Evolutionary conservation across 768 basidiomycete genomes (phyloP).

Genomic region (Pleurotus pulmonarius): DNA sequence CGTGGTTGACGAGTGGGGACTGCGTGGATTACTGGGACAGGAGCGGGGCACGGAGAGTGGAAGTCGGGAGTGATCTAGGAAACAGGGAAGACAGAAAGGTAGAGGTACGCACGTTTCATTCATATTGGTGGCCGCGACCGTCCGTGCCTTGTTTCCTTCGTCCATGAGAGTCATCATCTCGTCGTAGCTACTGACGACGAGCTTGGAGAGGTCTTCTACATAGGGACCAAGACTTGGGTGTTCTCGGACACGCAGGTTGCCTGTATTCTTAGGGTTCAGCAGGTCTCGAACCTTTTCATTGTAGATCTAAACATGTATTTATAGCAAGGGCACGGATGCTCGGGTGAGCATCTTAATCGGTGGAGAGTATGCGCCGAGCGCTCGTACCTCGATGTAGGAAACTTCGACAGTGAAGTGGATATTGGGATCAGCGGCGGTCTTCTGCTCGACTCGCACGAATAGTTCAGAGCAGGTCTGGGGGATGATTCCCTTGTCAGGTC

Average conservation of each 20-base stretch:
- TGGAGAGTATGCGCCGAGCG: neutral
- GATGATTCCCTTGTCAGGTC: conserved; percentile 95
- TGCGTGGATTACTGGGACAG: no score
- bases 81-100: neutral
- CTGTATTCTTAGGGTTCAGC: conserved; percentile 94
- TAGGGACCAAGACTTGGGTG: conserved; percentile 97
- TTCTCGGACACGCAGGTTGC: conserved; percentile 94
- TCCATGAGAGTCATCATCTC: conserved; percentile 99
- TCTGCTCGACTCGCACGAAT: conserved; percentile 75
- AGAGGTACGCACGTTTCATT: conserved; percentile 80
- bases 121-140: conserved; percentile 99
- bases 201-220: conserved; percentile 94
- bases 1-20: no score
- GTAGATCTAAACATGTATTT: conserved; percentile 62
- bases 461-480: conserved; percentile 93
- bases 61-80: no score
- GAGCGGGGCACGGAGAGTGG: no score
- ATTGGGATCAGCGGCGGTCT: conserved; percentile 60
- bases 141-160: conserved; percentile 97
- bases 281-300: conserved; percentile 98
- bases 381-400: conserved; percentile 88
- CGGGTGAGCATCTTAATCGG: no score
- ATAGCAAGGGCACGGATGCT: neutral
- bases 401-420: conserved; percentile 90
- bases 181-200: conserved; percentile 85